phyloP scores from a whole-genome alignment of 768 basidiomycete genomes.

The Mycena rosella region DNA sequence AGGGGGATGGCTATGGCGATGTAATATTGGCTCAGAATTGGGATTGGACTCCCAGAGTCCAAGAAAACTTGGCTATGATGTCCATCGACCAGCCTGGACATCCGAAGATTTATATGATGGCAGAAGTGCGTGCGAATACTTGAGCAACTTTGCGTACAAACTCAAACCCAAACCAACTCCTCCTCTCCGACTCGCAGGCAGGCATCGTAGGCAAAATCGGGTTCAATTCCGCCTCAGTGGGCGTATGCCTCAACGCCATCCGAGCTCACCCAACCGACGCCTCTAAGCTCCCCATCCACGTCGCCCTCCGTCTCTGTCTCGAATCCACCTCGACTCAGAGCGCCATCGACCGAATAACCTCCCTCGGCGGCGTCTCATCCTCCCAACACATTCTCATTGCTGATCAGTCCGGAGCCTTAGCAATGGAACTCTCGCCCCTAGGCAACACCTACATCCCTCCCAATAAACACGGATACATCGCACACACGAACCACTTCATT shows the following conservation, averaged over 20 bases:
- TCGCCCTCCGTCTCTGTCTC: conserved; percentile 47
- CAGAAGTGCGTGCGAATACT: conserved; percentile 42
- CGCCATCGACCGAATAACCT: conserved; percentile 43
- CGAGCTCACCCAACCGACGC: conserved; percentile 47
- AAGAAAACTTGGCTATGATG: conserved; percentile 49
- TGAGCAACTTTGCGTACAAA: conserved; percentile 2
- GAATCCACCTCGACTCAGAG: conserved; percentile 43
- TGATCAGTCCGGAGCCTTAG: conserved; percentile 42
- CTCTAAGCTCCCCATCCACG: conserved; percentile 48
- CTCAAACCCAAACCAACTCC: not conserved
- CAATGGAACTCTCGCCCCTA: conserved; percentile 48
- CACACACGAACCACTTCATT: conserved; percentile 54
- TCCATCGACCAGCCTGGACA: conserved; percentile 44
- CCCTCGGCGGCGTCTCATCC: conserved; percentile 49
- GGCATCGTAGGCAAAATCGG: conserved; percentile 55
- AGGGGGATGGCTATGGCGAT: conserved; percentile 30
- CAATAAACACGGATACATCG: conserved; percentile 44
- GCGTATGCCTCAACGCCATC: conserved; percentile 53
- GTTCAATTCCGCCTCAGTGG: conserved; percentile 51
- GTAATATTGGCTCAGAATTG: conserved; percentile 52
- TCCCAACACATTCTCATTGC: conserved; percentile 52
- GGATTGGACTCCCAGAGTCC: conserved; percentile 50
- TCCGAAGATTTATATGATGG: conserved; percentile 52
- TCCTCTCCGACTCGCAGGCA: conserved; percentile 40
- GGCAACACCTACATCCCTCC: conserved; percentile 42